Evolutionary conservation across 306 rosid species (phyloP).

Genomic region (Malus orientalis): DNA sequence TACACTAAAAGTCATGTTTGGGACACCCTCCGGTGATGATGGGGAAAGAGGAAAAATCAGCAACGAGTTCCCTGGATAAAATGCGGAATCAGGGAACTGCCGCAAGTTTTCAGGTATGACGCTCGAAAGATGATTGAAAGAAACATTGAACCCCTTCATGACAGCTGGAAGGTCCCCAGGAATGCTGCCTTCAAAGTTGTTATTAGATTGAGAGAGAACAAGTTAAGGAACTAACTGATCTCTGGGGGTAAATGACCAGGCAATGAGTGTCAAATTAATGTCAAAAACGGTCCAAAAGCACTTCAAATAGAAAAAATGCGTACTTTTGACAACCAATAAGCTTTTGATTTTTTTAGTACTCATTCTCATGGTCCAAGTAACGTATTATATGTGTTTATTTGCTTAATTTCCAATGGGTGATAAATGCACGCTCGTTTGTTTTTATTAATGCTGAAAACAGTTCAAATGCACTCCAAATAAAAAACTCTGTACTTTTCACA

Average conservation of each 20-base stretch:
- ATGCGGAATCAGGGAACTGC: slow-evolving; percentile 67
- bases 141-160: slow-evolving; percentile 49
- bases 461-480: too few species aligned
- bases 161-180: slow-evolving; percentile 53
- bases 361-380: too few species aligned
- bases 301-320: too few species aligned
- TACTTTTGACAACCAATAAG: too few species aligned
- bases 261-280: slow-evolving; percentile 27
- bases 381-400: too few species aligned
- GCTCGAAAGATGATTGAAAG: slow-evolving; percentile 70
- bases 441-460: too few species aligned
- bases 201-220: slow-evolving; percentile 42
- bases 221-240: slow-evolving; percentile 39
- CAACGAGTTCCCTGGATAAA: slow-evolving; percentile 67
- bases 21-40: slow-evolving; percentile 28
- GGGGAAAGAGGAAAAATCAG: slow-evolving; percentile 38
- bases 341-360: too few species aligned
- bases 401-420: slow-evolving; percentile 29
- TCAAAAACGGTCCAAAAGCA: too few species aligned
- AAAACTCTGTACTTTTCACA: too few species aligned
- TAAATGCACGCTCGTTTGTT: too few species aligned
- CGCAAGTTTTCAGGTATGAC: slow-evolving; percentile 43
- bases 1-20: slow-evolving; percentile 22
- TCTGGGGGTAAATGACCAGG: slow-evolving; percentile 48
- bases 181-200: slow-evolving; percentile 54